Conservation (phyloP, 116 monocot species). For the Papilionanthe hybrid region DNA sequence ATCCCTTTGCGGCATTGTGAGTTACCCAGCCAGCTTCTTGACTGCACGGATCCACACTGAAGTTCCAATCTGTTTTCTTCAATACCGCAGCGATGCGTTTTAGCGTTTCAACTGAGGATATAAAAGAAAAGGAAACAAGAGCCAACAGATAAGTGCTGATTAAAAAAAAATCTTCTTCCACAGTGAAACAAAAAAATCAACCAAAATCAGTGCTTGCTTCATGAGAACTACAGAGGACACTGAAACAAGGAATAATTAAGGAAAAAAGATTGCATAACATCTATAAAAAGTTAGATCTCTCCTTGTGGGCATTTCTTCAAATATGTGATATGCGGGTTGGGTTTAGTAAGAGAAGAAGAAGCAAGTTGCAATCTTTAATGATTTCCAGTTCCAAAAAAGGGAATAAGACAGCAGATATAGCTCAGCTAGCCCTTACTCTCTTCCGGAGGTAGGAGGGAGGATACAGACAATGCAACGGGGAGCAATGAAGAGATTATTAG, state of each 20-base stretch:
- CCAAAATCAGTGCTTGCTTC: not conserved
- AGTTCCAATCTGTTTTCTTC: constrained; percentile 19
- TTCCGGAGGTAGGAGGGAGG: constrained; percentile 1
- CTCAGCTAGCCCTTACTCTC: constrained; percentile 5
- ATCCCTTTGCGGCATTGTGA: not conserved
- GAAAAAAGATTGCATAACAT: not conserved
- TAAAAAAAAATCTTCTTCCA: not conserved
- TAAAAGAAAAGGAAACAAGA: constrained; percentile 3
- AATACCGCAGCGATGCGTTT: constrained; percentile 5
- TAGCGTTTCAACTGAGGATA: constrained; percentile 14
- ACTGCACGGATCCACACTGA: constrained; percentile 27
- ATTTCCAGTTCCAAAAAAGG: not conserved
- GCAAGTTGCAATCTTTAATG: not conserved
- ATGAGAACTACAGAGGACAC: too few relatives aligned
- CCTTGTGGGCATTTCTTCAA: constrained; percentile 4
- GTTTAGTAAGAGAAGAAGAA: not conserved
- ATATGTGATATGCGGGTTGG: not conserved
- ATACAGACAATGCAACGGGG: not conserved
- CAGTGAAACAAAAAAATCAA: too few relatives aligned
- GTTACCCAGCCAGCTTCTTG: constrained; percentile 13
- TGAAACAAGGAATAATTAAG: too few relatives aligned
- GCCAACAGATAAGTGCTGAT: too few relatives aligned
- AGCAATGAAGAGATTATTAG: not conserved
- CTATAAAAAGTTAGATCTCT: not conserved
- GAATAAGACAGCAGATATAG: not conserved